Conservation (phyloP, 345 rosid genomes). For the Conringia planisiliqua region DNA sequence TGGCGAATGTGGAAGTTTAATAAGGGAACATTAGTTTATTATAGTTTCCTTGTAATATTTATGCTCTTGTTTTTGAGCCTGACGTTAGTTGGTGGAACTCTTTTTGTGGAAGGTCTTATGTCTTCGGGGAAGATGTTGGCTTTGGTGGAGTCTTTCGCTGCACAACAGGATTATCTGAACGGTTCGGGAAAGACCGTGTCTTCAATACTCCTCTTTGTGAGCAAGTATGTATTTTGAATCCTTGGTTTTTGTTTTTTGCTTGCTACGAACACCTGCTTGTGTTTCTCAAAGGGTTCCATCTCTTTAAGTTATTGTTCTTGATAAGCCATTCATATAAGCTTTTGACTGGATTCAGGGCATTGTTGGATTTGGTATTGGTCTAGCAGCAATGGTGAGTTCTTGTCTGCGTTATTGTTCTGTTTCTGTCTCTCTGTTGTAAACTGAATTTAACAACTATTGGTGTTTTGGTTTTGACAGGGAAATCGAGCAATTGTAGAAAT, state of each 20-base stretch:
- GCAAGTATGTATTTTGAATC: constrained; percentile 46
- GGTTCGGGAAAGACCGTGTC: constrained; percentile 72
- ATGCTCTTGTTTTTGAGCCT: constrained; percentile 5
- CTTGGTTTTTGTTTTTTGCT: neutral
- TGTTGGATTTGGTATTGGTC: constrained; percentile 92
- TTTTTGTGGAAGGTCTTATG: constrained; percentile 50
- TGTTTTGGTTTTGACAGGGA: constrained; percentile 42
- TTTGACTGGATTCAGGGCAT: constrained; percentile 53
- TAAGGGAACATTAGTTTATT: neutral
- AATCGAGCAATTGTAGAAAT: constrained; percentile 85
- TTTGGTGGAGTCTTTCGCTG: constrained; percentile 96
- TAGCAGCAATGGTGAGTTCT: constrained; percentile 81
- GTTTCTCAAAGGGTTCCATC: neutral
- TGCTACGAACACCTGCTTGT: neutral
- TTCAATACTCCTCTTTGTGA: constrained; percentile 95
- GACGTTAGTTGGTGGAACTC: neutral
- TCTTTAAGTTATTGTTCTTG: neutral
- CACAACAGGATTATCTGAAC: constrained; percentile 75
- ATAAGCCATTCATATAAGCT: neutral
- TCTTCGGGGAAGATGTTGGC: constrained; percentile 92
- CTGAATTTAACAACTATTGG: neutral
- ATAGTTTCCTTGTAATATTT: neutral
- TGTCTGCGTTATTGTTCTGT: neutral
- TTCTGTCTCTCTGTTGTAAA: neutral
- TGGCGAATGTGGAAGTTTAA: neutral